Percentiles rank a stretch among this genome's conserved stretches.
phyloP scores from a whole-genome alignment of 768 basidiomycete species.

The Mycena chlorophos region DNA sequence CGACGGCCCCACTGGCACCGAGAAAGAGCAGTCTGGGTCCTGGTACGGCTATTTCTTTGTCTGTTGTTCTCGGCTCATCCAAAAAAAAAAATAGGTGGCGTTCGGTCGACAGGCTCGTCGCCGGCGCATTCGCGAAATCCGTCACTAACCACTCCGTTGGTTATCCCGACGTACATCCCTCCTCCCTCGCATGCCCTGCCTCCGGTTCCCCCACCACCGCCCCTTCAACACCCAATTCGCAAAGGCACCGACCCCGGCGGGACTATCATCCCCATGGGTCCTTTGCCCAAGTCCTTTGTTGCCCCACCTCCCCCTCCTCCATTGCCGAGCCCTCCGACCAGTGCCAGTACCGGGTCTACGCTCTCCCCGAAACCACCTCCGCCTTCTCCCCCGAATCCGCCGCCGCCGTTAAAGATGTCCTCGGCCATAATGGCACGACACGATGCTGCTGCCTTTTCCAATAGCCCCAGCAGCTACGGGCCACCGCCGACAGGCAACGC shows the following conservation, averaged over 20 bases:
- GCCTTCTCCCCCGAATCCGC: slow-evolving; percentile 15
- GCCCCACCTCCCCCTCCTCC: slow-evolving; percentile 1
- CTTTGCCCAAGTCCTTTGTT: neutral
- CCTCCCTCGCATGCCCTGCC: neutral
- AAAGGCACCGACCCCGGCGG: neutral
- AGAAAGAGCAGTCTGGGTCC: neutral
- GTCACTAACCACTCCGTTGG: neutral
- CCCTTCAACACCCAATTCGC: neutral
- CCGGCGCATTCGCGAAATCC: slow-evolving; percentile 1
- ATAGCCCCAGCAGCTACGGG: neutral
- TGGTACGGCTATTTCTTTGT: neutral
- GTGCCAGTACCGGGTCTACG: neutral
- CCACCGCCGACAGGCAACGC: too few species aligned
- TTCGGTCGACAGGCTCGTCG: neutral
- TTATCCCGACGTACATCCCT: neutral
- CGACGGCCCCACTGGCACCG: neutral
- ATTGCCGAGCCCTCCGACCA: neutral
- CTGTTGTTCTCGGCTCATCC: neutral
- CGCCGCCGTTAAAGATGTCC: slow-evolving; percentile 19
- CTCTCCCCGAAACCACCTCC: neutral
- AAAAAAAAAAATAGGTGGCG: neutral
- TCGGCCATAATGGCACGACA: slow-evolving; percentile 8
- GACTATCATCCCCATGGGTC: neutral
- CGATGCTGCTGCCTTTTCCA: neutral
- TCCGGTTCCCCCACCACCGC: neutral